Percentiles rank a stretch among this genome's conserved stretches.
phyloP scores from a whole-genome alignment of 2,329 filamentous ascomycete species.

The Aspergillus amoenus region DNA sequence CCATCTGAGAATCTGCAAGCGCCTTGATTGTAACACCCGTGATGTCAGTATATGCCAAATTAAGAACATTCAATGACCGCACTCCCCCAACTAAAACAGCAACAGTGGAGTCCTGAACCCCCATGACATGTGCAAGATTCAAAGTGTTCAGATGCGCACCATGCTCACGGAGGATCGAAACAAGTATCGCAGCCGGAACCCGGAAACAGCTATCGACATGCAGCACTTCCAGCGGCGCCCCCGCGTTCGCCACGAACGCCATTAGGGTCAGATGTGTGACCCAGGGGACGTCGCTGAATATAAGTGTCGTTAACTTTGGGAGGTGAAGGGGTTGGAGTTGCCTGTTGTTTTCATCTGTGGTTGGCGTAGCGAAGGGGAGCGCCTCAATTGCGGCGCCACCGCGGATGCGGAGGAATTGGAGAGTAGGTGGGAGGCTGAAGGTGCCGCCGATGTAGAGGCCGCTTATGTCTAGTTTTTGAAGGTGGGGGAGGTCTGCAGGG shows the following conservation, averaged over 20 bases:
- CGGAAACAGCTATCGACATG: slow-evolving; percentile 29
- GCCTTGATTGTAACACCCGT: slow-evolving; percentile 35
- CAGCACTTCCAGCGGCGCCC: slow-evolving; percentile 25
- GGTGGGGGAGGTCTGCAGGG: slow-evolving; percentile 16
- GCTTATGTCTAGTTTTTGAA: slow-evolving; percentile 31
- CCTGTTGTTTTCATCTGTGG: not conserved
- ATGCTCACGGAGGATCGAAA: slow-evolving; percentile 16
- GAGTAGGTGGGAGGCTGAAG: slow-evolving; percentile 26
- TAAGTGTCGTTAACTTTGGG: slow-evolving; percentile 28
- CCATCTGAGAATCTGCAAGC: slow-evolving; percentile 26
- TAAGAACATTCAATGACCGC: slow-evolving; percentile 30
- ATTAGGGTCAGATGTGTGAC: slow-evolving; percentile 15
- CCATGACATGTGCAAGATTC: slow-evolving; percentile 25
- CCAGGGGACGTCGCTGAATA: slow-evolving; percentile 29
- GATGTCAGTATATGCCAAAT: slow-evolving; percentile 35
- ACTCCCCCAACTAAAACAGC: slow-evolving; percentile 21
- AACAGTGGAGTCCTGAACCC: slow-evolving; percentile 27
- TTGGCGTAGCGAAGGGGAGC: slow-evolving; percentile 8
- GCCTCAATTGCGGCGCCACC: slow-evolving; percentile 21
- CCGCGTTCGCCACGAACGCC: slow-evolving; percentile 18
- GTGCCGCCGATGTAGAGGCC: slow-evolving; percentile 22
- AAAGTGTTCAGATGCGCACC: slow-evolving; percentile 28
- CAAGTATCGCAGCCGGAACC: slow-evolving; percentile 16
- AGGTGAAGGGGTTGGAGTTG: slow-evolving; percentile 15
- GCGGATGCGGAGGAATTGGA: slow-evolving; percentile 31